Evolutionary conservation across 257 asterid genomes (phyloP), one percentile per base, ranked within the genome.

Genomic region (Anisodus acutangulus): DNA sequence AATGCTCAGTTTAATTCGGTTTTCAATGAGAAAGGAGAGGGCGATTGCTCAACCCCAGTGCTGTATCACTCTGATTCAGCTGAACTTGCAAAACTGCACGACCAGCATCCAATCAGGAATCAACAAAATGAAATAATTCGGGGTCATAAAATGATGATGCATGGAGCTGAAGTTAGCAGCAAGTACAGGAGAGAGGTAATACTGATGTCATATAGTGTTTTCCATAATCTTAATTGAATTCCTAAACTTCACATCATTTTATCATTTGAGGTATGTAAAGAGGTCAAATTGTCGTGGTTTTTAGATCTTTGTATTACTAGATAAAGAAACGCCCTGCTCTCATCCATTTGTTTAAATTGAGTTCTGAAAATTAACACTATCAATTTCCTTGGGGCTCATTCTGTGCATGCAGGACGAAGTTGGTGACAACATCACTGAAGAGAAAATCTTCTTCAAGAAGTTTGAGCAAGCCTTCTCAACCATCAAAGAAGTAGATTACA

Each of bases 401-500:
- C 63, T 51, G 39, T 47, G 64, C 69, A 31, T 89, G 91, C 90
- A 92, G 93, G 79, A 86, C 66, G 83, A 78, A 70, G 83, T 76
- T 76, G 83, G 82, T 80, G 90, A 85, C 78, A 88, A 84, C 62
- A 78, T 78, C 69, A 45, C 12, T 69, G 87, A 66, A 15, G 88
- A 85, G 64, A 83, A 80, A 66, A 83, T 83, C 85, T 92, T 89
- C 93, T 91, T 92, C 57, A 74, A 87, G 81, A 92, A 92, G 84
- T 86, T 88, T 72, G 95, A 89, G 87, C 93, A 91, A 91, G 90
- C 91, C 78, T 88, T 80, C 31, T 26, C 87, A 83, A 92, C 94
- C 82, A 88, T 92, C 84, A 83, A 89, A 87, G 96, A 91, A 83
- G 95, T 93, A 60, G 97, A 92, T 88, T 63, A 84, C 84, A 88